These are phyloP conservation scores for Seiridium cupressi DNA, from an alignment of 2,329 filamentous ascomycete species.

Conservation along the genomic window DNA sequence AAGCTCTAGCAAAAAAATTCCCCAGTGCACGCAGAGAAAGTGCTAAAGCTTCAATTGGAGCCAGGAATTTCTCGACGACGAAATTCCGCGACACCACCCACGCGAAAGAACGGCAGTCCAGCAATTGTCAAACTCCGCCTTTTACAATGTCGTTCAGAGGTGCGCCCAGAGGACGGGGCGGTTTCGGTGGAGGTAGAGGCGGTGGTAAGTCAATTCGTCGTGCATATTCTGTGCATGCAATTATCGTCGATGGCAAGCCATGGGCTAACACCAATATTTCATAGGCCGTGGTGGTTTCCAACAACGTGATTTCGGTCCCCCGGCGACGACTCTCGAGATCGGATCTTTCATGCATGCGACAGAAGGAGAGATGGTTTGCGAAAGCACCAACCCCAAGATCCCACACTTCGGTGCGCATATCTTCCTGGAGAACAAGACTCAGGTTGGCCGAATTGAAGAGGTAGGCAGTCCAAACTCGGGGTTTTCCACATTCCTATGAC, in stretches of 20 bases:
- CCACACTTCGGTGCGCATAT: conserved; percentile 99
- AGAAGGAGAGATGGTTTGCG: conserved; percentile 98
- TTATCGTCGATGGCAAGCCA: neutral
- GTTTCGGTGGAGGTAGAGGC: conserved; percentile 25
- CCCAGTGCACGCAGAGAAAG: neutral
- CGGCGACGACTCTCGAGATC: conserved; percentile 63
- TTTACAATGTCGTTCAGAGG: conserved; percentile 27
- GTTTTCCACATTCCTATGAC: neutral
- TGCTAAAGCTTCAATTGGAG: conserved; percentile 1
- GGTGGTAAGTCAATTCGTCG: conserved; percentile 22
- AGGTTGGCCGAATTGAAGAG: conserved; percentile 86
- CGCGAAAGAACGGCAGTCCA: no score
- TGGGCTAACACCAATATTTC: neutral
- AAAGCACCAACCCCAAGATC: conserved; percentile 90
- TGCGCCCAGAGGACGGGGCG: conserved; percentile 29
- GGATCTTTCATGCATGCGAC: conserved; percentile 90
- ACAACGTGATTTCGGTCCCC: conserved; percentile 31
- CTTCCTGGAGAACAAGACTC: conserved; percentile 97
- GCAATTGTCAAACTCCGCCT: neutral
- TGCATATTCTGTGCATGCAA: neutral
- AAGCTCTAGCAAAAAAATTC: conserved; percentile 7
- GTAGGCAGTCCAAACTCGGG: conserved; percentile 73
- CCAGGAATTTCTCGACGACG: conserved; percentile 1
- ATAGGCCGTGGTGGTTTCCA: conserved; percentile 30
- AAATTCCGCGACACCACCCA: neutral